A percentile compares a stretch with the other conserved stretches of the same genome.
These are phyloP conservation scores for Leucogyrophana mollusca DNA, from an alignment of 768 basidiomycete species.

Conservation along the genomic window DNA sequence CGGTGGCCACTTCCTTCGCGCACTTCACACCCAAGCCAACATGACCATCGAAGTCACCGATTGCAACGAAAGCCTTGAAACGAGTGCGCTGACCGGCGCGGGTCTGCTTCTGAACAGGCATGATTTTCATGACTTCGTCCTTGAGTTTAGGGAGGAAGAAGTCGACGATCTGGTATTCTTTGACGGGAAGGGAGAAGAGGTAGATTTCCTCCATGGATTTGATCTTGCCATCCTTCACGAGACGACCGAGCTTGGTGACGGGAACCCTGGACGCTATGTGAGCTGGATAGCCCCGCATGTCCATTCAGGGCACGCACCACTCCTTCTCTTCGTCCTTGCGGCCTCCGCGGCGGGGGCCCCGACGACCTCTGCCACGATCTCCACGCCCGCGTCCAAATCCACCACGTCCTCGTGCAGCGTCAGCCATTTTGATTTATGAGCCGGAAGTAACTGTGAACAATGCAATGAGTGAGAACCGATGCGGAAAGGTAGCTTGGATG, in stretches of 20 bases:
- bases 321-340: constrained; percentile 99
- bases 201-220: constrained; percentile 99
- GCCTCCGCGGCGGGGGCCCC: constrained; percentile 89
- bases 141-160: constrained; percentile 99
- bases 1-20: constrained; percentile 99
- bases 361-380: constrained; percentile 60
- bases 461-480: constrained; percentile 24
- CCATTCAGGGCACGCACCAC: constrained; percentile 61
- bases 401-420: constrained; percentile 90
- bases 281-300: constrained; percentile 6
- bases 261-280: constrained; percentile 65
- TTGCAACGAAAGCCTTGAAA: constrained; percentile 99
- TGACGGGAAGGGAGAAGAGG: constrained; percentile 99
- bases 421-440: constrained; percentile 62
- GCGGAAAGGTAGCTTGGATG: neutral
- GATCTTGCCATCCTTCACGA: constrained; percentile 99
- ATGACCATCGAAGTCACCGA: constrained; percentile 98
- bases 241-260: constrained; percentile 98
- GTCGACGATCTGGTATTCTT: constrained; percentile 99
- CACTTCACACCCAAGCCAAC: constrained; percentile 99
- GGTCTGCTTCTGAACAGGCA: constrained; percentile 99
- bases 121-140: constrained; percentile 99
- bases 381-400: constrained; percentile 87
- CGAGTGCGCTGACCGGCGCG: constrained; percentile 99
- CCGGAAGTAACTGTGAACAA: constrained; percentile 18